phyloP scores from a whole-genome alignment of 2,329 filamentous ascomycete genomes.

The Sphaceloma murrayae region DNA sequence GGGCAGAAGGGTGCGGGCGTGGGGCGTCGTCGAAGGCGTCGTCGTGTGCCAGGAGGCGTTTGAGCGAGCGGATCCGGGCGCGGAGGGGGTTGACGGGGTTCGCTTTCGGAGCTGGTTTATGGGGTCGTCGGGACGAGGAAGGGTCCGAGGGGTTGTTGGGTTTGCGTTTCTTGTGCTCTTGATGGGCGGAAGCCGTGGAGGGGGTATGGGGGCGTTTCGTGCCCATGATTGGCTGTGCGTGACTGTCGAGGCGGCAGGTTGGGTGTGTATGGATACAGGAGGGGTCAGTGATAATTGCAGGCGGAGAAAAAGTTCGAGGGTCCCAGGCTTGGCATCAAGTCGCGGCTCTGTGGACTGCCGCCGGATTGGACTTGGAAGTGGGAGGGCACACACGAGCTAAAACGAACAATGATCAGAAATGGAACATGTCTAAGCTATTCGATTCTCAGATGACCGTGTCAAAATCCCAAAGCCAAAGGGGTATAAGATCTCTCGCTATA shows the following conservation, averaged over 20 bases:
- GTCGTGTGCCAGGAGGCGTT: conserved; percentile 41
- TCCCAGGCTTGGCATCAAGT: no score
- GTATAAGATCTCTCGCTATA: no score
- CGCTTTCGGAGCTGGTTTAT: conserved; percentile 23
- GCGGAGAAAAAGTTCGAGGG: conserved; percentile 11
- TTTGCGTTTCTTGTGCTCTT: conserved; percentile 4
- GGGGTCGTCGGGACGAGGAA: no score
- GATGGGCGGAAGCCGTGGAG: not conserved
- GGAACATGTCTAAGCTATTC: no score
- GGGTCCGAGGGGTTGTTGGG: conserved; percentile 20
- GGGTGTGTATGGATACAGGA: not conserved
- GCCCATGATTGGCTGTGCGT: not conserved
- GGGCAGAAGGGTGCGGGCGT: not conserved
- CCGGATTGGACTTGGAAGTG: no score
- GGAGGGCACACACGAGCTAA: no score
- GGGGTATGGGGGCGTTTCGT: conserved; percentile 8
- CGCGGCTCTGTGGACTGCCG: no score
- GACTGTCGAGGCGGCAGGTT: not conserved
- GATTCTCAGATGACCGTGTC: no score
- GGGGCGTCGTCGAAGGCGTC: conserved; percentile 6
- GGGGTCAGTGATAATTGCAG: not conserved
- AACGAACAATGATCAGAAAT: no score
- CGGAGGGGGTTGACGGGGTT: conserved; percentile 52
- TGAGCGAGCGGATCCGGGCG: conserved; percentile 61
- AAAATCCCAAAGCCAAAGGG: no score